Evolutionary conservation across 2,329 filamentous ascomycete genomes (phyloP).

Genomic region (Verticillium nonalfalfae): DNA sequence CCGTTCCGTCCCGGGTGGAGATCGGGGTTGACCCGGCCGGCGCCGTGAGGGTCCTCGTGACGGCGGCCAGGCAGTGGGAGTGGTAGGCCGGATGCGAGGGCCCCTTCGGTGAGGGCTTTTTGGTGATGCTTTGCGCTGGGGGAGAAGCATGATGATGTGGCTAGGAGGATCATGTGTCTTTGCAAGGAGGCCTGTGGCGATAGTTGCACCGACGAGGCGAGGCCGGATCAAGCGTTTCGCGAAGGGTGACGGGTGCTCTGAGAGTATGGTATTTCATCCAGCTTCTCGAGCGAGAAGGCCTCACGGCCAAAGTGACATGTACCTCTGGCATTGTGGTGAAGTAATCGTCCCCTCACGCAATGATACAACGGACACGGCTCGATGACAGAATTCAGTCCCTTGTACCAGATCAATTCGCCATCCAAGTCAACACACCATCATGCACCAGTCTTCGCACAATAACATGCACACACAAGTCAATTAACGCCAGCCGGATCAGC

Average conservation of each 20-base stretch:
- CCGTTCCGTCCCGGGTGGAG: not conserved
- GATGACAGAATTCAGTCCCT: no score
- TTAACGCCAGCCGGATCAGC: not conserved
- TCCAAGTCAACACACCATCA: not conserved
- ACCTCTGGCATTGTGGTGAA: no score
- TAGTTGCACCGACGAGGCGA: no score
- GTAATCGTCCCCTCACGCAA: no score
- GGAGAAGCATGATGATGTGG: not conserved
- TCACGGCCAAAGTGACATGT: no score
- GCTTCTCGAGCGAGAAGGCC: no score
- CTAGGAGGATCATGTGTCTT: not conserved
- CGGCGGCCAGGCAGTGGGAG: not conserved
- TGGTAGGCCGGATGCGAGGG: not conserved
- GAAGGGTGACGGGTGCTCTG: no score
- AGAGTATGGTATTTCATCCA: no score
- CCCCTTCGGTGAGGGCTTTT: not conserved
- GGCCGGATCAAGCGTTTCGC: no score
- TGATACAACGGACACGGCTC: no score
- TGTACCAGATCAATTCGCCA: not conserved
- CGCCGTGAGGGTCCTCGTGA: not conserved
- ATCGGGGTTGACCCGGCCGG: not conserved
- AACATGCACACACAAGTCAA: not conserved
- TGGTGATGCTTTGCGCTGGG: not conserved
- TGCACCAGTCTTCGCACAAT: no score
- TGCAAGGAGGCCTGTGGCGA: not conserved